Evolutionary conservation across 2,329 filamentous ascomycete species (phyloP), one percentile per base, ranked within the genome.

Genomic region (Apiospora kogelbergensis): DNA sequence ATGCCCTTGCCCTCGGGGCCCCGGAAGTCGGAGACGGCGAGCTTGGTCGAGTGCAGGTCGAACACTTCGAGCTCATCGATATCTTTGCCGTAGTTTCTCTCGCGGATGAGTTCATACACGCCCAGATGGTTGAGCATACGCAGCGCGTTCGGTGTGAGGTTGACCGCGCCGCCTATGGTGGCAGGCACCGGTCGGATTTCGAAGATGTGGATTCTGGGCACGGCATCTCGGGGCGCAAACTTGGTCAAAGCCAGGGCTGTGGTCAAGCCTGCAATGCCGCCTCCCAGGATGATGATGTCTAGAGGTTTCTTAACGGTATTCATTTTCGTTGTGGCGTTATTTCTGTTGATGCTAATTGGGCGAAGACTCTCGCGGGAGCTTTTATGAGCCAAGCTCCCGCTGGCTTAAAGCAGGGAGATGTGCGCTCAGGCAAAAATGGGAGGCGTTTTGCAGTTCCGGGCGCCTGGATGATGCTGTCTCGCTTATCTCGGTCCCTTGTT

Each of bases 161-260:
- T 69, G 7, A 69, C 68, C 10, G 68, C 68, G 24, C 68, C 68
- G 3, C 68, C 68, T 10, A 69, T 67, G 26, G 68, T 69, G 3
- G 68, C 68, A 6, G 68, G 68, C 15, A 53, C 68, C 37, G 68
- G 68, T 33, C 68, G 44, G 33, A 69, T 67, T 42, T 69, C 68
- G 42, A 69, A 53, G 17, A 69, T 67, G 17, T 67, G 65, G 6
- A 69, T 69, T 15, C 26, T 33, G 20, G 68, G 68, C 6, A 69
- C 17, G 22, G 53, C 26, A 13, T 67, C 68, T 10, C 41, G 10
- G n/a, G 68, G 68, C 2, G 68, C 68, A n/a, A 69, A 69, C 42
- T 69, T 69, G 10, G 68, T 69, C 41, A 69, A 37, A 13, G 68
- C 68, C 22, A 69, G 33, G 37, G 68, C 68, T 17, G 68, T 69